Evolutionary conservation across 1,284 basidiomycete species (phyloP).

Genomic region (Papiliotrema nemorosa): DNA sequence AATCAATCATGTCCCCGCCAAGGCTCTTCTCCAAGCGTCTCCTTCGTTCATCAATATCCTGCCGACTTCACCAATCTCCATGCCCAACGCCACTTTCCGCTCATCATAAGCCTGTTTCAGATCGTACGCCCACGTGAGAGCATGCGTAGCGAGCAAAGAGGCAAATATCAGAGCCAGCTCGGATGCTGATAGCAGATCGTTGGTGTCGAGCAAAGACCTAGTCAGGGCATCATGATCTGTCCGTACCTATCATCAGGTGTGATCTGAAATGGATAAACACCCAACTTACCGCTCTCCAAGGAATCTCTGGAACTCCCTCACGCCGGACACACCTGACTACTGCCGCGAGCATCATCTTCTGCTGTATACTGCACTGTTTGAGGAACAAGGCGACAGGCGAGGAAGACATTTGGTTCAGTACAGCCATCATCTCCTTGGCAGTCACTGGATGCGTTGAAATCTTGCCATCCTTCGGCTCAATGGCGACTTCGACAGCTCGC

Average conservation of each 20-base stretch:
- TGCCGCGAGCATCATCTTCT: slow-evolving; percentile 83
- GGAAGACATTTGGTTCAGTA: slow-evolving; percentile 86
- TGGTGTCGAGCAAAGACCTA: slow-evolving; percentile 34
- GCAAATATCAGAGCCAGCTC: slow-evolving; percentile 42
- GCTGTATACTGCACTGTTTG: slow-evolving; percentile 74
- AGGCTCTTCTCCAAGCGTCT: slow-evolving; percentile 44
- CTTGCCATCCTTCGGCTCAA: slow-evolving; percentile 20
- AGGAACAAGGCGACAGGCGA: slow-evolving; percentile 82
- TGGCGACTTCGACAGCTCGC: slow-evolving; percentile 76
- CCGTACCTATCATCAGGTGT: slow-evolving; percentile 22
- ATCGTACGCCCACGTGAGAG: slow-evolving; percentile 38
- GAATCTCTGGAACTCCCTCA: slow-evolving; percentile 81
- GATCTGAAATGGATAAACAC: no score
- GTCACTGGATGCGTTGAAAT: slow-evolving; percentile 55
- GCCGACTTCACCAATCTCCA: slow-evolving; percentile 50
- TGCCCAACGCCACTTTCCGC: slow-evolving; percentile 43
- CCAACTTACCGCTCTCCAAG: slow-evolving; percentile 67
- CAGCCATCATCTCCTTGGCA: slow-evolving; percentile 70
- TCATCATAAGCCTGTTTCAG: slow-evolving; percentile 35
- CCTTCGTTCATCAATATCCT: slow-evolving; percentile 49
- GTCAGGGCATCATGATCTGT: slow-evolving; percentile 45
- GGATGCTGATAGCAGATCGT: slow-evolving; percentile 37
- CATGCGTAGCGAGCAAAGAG: slow-evolving; percentile 40
- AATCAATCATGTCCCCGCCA: slow-evolving; percentile 31
- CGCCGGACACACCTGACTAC: slow-evolving; percentile 77